Evolutionary conservation across 371 early-diverging fungal genomes (phyloP).

Genomic region (Rhizomucor miehei): DNA sequence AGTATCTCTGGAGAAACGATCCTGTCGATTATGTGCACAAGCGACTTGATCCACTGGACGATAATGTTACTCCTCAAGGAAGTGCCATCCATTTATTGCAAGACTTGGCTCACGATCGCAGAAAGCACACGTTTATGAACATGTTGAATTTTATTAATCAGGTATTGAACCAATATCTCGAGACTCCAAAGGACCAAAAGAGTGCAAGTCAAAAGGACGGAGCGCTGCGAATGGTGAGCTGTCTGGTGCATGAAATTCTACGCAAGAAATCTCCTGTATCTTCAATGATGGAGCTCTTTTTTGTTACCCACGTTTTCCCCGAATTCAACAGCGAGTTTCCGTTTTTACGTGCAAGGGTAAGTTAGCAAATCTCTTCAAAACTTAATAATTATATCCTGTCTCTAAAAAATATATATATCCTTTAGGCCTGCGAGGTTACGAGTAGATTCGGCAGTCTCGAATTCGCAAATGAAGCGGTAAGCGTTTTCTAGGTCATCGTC

Average conservation of each 20-base stretch:
- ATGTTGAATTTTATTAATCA: constrained; percentile 70
- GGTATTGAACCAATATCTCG: constrained; percentile 49
- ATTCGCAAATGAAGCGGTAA: constrained; percentile 23
- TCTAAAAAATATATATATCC: not conserved
- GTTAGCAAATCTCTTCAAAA: not conserved
- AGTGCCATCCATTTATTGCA: constrained; percentile 69
- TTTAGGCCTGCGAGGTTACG: constrained; percentile 24
- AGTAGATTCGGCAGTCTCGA: constrained; percentile 28
- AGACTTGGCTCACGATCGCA: constrained; percentile 68
- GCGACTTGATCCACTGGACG: constrained; percentile 74
- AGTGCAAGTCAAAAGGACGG: constrained; percentile 81
- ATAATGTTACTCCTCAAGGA: constrained; percentile 63
- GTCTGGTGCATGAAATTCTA: constrained; percentile 54
- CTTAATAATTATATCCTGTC: no score
- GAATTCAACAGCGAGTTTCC: constrained; percentile 76
- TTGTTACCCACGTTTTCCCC: constrained; percentile 80
- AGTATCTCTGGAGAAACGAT: constrained; percentile 83
- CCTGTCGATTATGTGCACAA: constrained; percentile 88
- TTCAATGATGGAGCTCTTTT: constrained; percentile 69
- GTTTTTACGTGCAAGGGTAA: constrained; percentile 69
- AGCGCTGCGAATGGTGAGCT: constrained; percentile 77
- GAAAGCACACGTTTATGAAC: constrained; percentile 69
- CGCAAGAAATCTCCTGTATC: constrained; percentile 60
- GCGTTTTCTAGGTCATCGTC: no score
- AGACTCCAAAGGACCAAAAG: constrained; percentile 56